Evolutionary conservation across 768 basidiomycete species (phyloP).

Genomic region (Suillus weaverae): DNA sequence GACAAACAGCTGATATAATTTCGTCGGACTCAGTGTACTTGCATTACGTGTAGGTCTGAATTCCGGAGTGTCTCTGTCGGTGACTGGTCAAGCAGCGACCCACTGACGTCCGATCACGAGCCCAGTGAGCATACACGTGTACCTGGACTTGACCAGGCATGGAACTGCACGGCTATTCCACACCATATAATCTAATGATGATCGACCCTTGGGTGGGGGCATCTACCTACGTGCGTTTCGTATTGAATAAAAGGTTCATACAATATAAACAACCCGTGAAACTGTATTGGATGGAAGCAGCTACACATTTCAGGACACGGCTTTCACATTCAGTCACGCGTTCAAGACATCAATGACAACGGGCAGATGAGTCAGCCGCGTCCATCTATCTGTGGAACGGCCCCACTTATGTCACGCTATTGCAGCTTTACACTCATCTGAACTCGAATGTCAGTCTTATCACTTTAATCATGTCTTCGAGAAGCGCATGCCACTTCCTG

Average conservation of each 20-base stretch:
- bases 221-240: too few relatives aligned
- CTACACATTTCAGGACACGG: constrained; percentile 39
- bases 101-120: too few relatives aligned
- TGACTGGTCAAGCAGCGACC: too few relatives aligned
- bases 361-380: neutral
- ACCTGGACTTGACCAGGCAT: too few relatives aligned
- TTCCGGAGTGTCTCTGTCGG: neutral
- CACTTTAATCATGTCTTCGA: neutral
- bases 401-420: constrained; percentile 46
- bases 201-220: too few relatives aligned
- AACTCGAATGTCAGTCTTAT: constrained; percentile 48
- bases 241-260: too few relatives aligned
- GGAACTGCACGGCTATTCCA: too few relatives aligned
- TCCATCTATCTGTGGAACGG: constrained; percentile 19
- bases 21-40: neutral
- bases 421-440: constrained; percentile 47
- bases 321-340: constrained; percentile 54
- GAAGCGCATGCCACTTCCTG: neutral
- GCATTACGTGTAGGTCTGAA: neutral
- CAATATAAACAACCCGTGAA: too few relatives aligned
- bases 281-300: too few relatives aligned
- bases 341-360: constrained; percentile 14
- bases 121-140: too few relatives aligned
- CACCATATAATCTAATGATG: too few relatives aligned
- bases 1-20: neutral